phyloP scores from a whole-genome alignment of 176 grass and related monocot genomes.

The Musa troglodytarum region DNA sequence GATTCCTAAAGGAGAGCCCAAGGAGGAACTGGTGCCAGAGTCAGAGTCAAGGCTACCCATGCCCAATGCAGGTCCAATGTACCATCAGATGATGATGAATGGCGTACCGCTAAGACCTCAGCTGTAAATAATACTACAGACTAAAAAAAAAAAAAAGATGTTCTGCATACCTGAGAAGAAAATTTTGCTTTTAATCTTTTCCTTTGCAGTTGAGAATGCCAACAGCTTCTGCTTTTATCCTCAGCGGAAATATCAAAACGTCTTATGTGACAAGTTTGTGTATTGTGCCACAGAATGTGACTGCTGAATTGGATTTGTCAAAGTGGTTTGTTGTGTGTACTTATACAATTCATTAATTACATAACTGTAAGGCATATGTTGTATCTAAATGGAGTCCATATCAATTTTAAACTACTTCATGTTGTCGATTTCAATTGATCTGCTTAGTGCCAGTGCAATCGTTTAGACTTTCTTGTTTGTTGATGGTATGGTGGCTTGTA shows the following conservation, averaged over 20 bases:
- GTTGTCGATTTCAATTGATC: too few relatives aligned
- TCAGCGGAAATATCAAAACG: not conserved
- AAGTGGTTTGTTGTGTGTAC: too few relatives aligned
- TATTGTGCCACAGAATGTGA: not conserved
- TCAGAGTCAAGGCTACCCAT: conserved; percentile 19
- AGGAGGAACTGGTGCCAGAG: conserved; percentile 24
- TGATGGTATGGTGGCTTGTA: too few relatives aligned
- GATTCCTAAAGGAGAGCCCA: conserved; percentile 35
- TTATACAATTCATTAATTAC: too few relatives aligned
- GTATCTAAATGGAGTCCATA: too few relatives aligned
- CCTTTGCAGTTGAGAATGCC: not conserved
- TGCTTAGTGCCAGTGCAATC: too few relatives aligned
- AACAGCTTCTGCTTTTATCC: not conserved
- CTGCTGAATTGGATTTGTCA: not conserved
- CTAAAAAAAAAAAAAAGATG: conserved; percentile 31
- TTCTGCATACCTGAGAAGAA: conserved; percentile 23
- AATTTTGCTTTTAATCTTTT: not conserved
- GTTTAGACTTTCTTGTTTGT: too few relatives aligned
- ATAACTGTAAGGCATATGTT: too few relatives aligned
- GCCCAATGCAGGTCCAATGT: conserved; percentile 13
- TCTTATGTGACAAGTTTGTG: conserved; percentile 1
- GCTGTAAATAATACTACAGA: conserved; percentile 46
- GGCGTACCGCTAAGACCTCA: conserved; percentile 44
- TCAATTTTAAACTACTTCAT: too few relatives aligned
- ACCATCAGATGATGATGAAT: conserved; percentile 46